These are phyloP conservation scores for Apiospora koreana DNA, from an alignment of 2,329 filamentous ascomycete genomes.

Conservation along the genomic window DNA sequence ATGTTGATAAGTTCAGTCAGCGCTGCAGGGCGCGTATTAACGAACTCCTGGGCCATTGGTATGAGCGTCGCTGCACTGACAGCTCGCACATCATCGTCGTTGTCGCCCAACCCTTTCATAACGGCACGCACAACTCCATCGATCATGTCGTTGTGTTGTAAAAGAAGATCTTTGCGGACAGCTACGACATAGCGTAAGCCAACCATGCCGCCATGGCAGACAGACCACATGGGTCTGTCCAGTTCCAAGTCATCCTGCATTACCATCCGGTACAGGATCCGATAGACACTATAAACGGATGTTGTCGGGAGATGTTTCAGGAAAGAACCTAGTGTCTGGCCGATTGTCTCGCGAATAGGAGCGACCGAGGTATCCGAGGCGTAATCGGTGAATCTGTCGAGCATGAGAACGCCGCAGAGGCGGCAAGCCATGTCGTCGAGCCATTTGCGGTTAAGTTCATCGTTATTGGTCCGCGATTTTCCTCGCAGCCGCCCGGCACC, in stretches of 20 bases:
- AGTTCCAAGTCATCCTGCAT: constrained; percentile 83
- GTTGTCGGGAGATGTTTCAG: constrained; percentile 78
- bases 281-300: constrained; percentile 84
- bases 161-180: constrained; percentile 86
- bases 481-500: constrained; percentile 79
- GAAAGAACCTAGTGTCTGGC: constrained; percentile 88
- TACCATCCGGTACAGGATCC: constrained; percentile 82
- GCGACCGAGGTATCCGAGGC: constrained; percentile 97
- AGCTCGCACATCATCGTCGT: constrained; percentile 92
- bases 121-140: constrained; percentile 91
- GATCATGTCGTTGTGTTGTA: constrained; percentile 81
- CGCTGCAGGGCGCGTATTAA: constrained; percentile 76
- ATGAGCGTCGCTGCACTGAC: constrained; percentile 97
- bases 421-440: constrained; percentile 94
- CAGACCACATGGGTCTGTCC: constrained; percentile 80
- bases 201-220: constrained; percentile 98
- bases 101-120: constrained; percentile 90
- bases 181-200: constrained; percentile 93
- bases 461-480: constrained; percentile 73
- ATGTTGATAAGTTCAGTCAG: constrained; percentile 86
- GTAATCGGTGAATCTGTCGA: constrained; percentile 97
- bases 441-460: constrained; percentile 79
- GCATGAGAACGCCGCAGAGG: constrained; percentile 92
- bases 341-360: constrained; percentile 92
- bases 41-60: constrained; percentile 93